Evolutionary conservation across 768 basidiomycete genomes (phyloP).

Genomic region (Pleurotus citrinopileatus): DNA sequence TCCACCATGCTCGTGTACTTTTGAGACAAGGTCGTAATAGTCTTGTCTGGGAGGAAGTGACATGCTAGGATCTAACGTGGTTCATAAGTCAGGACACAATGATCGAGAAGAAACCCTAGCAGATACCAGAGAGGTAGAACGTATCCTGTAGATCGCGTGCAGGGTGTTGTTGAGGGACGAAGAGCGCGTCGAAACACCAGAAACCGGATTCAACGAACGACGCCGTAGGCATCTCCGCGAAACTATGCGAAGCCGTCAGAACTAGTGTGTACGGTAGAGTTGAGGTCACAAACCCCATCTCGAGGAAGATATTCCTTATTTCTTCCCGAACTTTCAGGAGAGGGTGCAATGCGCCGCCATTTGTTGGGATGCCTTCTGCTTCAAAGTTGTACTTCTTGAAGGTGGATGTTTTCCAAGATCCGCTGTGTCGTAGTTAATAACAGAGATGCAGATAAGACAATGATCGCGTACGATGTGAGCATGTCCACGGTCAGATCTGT

Average conservation of each 20-base stretch:
- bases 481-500: constrained; percentile 97
- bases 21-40: constrained; percentile 84
- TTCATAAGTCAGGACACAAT: constrained; percentile 11
- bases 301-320: constrained; percentile 95
- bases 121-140: constrained; percentile 97
- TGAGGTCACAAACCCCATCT: constrained; percentile 72
- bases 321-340: constrained; percentile 97
- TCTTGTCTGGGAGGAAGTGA: constrained; percentile 73
- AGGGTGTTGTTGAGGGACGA: constrained; percentile 98
- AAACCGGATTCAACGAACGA: constrained; percentile 97
- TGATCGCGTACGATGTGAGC: constrained; percentile 71
- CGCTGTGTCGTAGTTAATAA: constrained; percentile 44
- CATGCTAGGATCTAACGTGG: constrained; percentile 65
- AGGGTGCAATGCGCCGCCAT: constrained; percentile 92
- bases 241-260: constrained; percentile 24
- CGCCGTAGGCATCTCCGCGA: constrained; percentile 97
- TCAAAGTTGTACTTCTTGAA: constrained; percentile 99
- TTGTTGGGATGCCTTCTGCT: constrained; percentile 87
- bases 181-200: constrained; percentile 99
- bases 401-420: constrained; percentile 87
- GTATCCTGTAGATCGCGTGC: constrained; percentile 98
- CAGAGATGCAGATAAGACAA: neutral
- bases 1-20: constrained; percentile 82
- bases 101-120: constrained; percentile 13
- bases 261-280: neutral